These are phyloP conservation scores for Saturnispora sanitii DNA, from an alignment of 805 yeast species.

Conservation along the genomic window DNA sequence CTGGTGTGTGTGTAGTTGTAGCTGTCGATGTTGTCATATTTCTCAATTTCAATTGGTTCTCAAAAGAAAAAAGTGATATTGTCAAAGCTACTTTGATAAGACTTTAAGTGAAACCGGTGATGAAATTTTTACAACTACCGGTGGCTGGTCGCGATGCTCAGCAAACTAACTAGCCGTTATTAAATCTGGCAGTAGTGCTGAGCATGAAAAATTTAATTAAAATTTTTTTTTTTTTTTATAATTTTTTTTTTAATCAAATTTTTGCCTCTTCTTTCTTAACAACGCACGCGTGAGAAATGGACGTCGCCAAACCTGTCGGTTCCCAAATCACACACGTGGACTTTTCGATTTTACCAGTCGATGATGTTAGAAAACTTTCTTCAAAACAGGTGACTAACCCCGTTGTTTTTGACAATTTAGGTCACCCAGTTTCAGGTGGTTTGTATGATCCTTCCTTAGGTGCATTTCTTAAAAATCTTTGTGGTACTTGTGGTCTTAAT, in stretches of 20 bases:
- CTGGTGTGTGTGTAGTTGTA: slow-evolving; percentile 10
- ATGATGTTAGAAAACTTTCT: slow-evolving; percentile 76
- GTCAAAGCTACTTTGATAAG: too few relatives aligned
- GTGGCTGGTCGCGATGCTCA: too few relatives aligned
- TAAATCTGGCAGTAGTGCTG: too few relatives aligned
- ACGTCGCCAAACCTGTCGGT: slow-evolving; percentile 93
- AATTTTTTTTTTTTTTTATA: background rate
- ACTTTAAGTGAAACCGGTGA: too few relatives aligned
- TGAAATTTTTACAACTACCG: too few relatives aligned
- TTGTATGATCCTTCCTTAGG: slow-evolving; percentile 92
- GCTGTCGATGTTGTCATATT: too few relatives aligned
- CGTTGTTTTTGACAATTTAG: slow-evolving; percentile 88
- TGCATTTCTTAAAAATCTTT: slow-evolving; percentile 78
- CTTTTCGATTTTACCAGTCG: slow-evolving; percentile 73
- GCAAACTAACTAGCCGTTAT: too few relatives aligned
- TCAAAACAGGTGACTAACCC: slow-evolving; percentile 96
- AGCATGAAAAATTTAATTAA: background rate
- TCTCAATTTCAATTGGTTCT: too few relatives aligned
- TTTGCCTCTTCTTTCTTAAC: background rate
- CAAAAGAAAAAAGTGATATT: too few relatives aligned
- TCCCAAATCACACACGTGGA: slow-evolving; percentile 88
- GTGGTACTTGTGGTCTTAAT: slow-evolving; percentile 94
- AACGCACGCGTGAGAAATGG: slow-evolving; percentile 47
- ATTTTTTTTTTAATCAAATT: background rate
- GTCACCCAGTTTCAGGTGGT: slow-evolving; percentile 93